Base-by-base conservation (phyloP, 2,329 filamentous ascomycete genomes). In the Elsinoe ampelina region DNA sequence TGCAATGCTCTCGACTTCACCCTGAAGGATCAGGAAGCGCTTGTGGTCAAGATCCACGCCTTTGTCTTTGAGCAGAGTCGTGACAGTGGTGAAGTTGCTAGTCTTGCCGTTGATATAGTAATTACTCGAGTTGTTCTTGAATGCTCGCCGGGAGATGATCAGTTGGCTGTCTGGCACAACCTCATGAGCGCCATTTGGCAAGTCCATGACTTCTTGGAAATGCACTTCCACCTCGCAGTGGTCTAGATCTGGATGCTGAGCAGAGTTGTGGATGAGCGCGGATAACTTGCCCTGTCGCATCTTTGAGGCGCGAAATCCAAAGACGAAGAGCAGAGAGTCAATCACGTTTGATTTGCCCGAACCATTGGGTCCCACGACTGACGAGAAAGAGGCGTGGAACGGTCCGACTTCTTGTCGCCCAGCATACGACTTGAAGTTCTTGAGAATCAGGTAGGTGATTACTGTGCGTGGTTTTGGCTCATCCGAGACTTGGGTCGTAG, bases 221-320 rank as follows among this genome's bases (percentile, higher is more conserved):
- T 96, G 89, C 3, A 98, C 95, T 57, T 95, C 88, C 10, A 98
- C 93, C 70, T 98, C 95, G 68, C 93, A 98, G 67, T 85, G 84
- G 48, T 95, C 88, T 17, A 98, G 74, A 64, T 96, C 81, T 0
- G 90, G 90, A 63, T 87, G 83, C 57, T 87, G 82, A 0, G 90
- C 91, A 11, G 93, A 97, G 70, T 97, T 98, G 74, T 98, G 93
- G 63, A 98, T 98, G 50, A 98, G 76, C 3, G 93, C 93, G 1
- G 93, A 98, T 48, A 98, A 90, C 74, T 98, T 98, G 67, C 93
- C 93, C 71, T 98, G 93, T 66, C 93, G 82, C 93, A 98, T 98
- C 74, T 98, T 98, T 78, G 92, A 97, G 41, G 93, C 93, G 59
- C 93, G 85, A 75, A 98, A 98, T 55, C 95, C 93, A 68, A 98